Base-by-base conservation (phyloP, 441 rosid genomes). In the Geranium incanum region DNA sequence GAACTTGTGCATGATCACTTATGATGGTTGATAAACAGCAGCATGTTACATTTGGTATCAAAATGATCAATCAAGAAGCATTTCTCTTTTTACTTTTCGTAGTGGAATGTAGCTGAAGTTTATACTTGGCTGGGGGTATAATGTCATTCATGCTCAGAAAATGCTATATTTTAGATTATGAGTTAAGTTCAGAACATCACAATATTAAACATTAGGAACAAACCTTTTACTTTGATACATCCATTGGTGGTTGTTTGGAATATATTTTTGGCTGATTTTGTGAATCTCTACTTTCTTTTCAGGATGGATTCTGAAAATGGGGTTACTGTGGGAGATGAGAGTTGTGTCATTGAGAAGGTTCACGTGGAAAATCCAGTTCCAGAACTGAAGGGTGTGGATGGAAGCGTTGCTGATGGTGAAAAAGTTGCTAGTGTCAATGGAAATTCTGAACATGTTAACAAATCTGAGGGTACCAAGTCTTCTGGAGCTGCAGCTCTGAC, bases 291-390 rank as follows among this genome's bases (percentile, higher is more conserved):
- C 60, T 21, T 45, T 70, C 28, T 43, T 70, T 66, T 18, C 62
- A 71, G 62, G 63, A 92, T 92, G 97, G 93, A 84, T 66, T 80
- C 88, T 57, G 90, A 76, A 70, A 81, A 77, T 38, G 79, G 71
- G 39, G 73, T 73, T 59, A 21, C 41, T 11, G 43, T 76, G 78
- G 85, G 79, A 72, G 86, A 85, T 50, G 77, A 77, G 72, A 79
- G 59, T 73, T 74, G 77, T 68, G 67, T 78, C 66, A 4, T 19
- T 9, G 82, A 73, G 74, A 77, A 63, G 71, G 52, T 70, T 67
- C 64, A 67, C 5, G 67, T n/a, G 21, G 85, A 79, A 80, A 80
- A 41, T 77, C 70, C 74, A 36, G 70, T 59, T 19, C 68, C 57
- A 13, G 76, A 75, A 62, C 66, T 82, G 70, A 81, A 72, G 73